phyloP scores from a whole-genome alignment of 768 basidiomycete species.

The Leccinum ochraceum region DNA sequence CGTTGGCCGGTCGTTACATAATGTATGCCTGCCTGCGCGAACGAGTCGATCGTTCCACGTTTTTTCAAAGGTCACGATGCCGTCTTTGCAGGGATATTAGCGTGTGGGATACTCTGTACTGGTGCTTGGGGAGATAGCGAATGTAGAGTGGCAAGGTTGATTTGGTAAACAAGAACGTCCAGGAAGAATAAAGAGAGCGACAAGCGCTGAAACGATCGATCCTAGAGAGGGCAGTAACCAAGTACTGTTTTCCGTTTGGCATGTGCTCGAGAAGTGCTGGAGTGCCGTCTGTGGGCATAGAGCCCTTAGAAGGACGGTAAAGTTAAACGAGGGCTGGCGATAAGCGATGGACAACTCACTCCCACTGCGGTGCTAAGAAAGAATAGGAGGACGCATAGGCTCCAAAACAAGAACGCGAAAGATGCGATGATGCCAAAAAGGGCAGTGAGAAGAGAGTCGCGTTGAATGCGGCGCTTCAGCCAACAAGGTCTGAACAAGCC shows the following conservation, averaged over 20 bases:
- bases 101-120: too few species aligned
- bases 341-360: constrained; percentile 45
- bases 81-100: too few species aligned
- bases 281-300: constrained; percentile 97
- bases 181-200: constrained; percentile 81
- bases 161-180: constrained; percentile 59
- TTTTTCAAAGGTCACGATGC: too few species aligned
- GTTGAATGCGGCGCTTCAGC: constrained; percentile 90
- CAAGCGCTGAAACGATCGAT: constrained; percentile 79
- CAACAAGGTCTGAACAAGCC: constrained; percentile 87
- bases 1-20: constrained; percentile 10
- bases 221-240: constrained; percentile 87
- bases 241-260: constrained; percentile 88
- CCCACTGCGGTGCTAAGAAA: constrained; percentile 92
- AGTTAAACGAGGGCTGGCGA: not conserved
- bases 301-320: constrained; percentile 52
- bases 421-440: constrained; percentile 84
- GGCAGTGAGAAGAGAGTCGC: constrained; percentile 64
- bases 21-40: too few species aligned
- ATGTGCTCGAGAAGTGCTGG: constrained; percentile 84
- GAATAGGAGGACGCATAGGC: constrained; percentile 78
- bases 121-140: too few species aligned
- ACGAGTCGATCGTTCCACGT: constrained; percentile 5
- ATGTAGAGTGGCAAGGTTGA: constrained; percentile 50
- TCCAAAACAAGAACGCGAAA: constrained; percentile 64